Evolutionary conservation across 2,329 filamentous ascomycete species (phyloP), one percentile per base, ranked within the genome.

Genomic region (Talaromyces verruculosus): DNA sequence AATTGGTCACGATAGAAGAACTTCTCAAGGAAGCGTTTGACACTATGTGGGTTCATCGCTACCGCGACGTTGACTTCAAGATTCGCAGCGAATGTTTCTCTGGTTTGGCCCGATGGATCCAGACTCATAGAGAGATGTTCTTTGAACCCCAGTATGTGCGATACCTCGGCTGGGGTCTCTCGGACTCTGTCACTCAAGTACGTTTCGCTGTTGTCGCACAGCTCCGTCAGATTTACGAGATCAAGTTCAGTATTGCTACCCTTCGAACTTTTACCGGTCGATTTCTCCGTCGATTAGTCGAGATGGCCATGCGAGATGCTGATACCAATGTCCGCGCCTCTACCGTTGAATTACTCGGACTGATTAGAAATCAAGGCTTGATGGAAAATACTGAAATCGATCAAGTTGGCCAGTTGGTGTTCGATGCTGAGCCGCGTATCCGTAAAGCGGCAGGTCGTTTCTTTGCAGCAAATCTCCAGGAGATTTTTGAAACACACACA

Each of bases 131-230:
- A 1, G 92, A 92, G 57, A 86, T 91, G 55, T 99, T 97, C 79
- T 92, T 97, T 77, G 91, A 97, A 70, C 92, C 92, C 1, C 86
- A 90, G 71, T 97, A 97, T 78, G 82, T 99, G 61, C 89, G 95
- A 67, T 99, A 99, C 73, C 84, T 99, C 5, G 95, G 95, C 62
- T 99, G 95, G 95, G 89, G 97, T 74, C 84, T 99, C 35, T 97
- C 93, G 4, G 95, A 99, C 75, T 85, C 88, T 3, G 85, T 89
- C 67, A 84, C 89, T 0, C 81, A 88, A 8, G 93, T 92, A 25
- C 87, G 95, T 63, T 85, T 89, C n/a, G 93, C 97, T 76, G 92
- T 96, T 2, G 80, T 99, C 49, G 91, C 89, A 72, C 93, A 98
- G 76, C 83, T 99, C 15, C 84, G 87, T 25, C 88, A 87, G 65